Percentiles rank a stretch among this genome's conserved stretches.
Conservation (phyloP, 2,329 filamentous ascomycete genomes). For the Aspergillus sp. region DNA sequence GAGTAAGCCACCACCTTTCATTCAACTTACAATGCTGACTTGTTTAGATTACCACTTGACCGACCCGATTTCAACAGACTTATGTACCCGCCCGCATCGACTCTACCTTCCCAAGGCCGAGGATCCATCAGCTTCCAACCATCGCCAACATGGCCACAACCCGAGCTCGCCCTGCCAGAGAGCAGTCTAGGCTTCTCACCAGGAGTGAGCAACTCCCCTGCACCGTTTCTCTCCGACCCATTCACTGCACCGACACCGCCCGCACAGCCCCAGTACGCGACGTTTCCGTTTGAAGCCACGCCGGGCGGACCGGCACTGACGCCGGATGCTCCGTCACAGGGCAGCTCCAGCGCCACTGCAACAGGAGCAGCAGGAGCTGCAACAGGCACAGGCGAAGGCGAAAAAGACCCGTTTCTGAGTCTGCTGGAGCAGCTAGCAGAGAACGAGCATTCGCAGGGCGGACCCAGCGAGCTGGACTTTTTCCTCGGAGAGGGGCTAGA, state of each 20-base stretch:
- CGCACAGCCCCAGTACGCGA: constrained; percentile 38
- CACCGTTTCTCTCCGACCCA: constrained; percentile 36
- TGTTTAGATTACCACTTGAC: constrained; percentile 12
- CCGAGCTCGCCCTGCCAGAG: constrained; percentile 12
- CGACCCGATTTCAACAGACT: constrained; percentile 21
- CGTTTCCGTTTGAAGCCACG: constrained; percentile 39
- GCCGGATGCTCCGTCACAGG: constrained; percentile 48
- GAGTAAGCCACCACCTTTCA: constrained; percentile 40
- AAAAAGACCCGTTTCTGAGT: constrained; percentile 79
- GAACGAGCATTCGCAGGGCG: constrained; percentile 68
- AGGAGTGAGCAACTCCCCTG: constrained; percentile 35
- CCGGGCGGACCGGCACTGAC: constrained; percentile 28
- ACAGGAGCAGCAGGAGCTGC: constrained; percentile 31
- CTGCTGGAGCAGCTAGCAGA: constrained; percentile 80
- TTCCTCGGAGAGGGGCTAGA: constrained; percentile 56
- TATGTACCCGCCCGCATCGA: constrained; percentile 14
- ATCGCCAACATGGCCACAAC: constrained; percentile 22
- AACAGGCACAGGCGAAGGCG: constrained; percentile 52
- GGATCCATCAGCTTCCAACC: constrained; percentile 27
- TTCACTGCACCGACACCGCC: constrained; percentile 32
- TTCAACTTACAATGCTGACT: background rate
- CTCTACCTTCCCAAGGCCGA: constrained; percentile 16
- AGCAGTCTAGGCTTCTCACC: constrained; percentile 41
- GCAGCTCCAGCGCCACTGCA: constrained; percentile 24
- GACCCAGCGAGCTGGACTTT: constrained; percentile 75